These are phyloP conservation scores for Leccinellum albellum DNA, from an alignment of 768 basidiomycete genomes.

Conservation along the genomic window DNA sequence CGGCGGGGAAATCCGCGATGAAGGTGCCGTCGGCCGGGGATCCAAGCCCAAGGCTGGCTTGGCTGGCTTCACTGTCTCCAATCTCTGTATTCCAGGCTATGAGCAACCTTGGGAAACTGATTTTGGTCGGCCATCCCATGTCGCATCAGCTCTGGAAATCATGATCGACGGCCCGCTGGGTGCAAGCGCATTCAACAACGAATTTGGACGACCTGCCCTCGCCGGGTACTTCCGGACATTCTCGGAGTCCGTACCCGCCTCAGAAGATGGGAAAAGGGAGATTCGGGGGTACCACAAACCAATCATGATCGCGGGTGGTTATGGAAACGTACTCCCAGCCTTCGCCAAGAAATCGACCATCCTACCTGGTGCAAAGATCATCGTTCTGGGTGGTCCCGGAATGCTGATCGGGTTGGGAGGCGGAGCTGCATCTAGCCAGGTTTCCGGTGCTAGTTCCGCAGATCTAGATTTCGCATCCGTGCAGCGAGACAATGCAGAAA, in stretches of 20 bases:
- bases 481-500: slow-evolving; percentile 96
- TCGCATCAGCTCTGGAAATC: slow-evolving; percentile 91
- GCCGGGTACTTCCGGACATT: slow-evolving; percentile 96
- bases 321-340: slow-evolving; percentile 85
- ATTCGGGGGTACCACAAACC: slow-evolving; percentile 98
- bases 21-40: slow-evolving; percentile 92
- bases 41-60: slow-evolving; percentile 97
- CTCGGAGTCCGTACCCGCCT: slow-evolving; percentile 65
- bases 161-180: slow-evolving; percentile 97
- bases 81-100: slow-evolving; percentile 88
- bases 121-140: slow-evolving; percentile 85
- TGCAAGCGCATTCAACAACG: slow-evolving; percentile 95
- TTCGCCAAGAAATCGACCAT: slow-evolving; percentile 81
- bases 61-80: slow-evolving; percentile 88
- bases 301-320: slow-evolving; percentile 98
- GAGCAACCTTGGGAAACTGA: slow-evolving; percentile 95
- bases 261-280: slow-evolving; percentile 49
- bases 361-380: slow-evolving; percentile 75
- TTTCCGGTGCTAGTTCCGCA: slow-evolving; percentile 84
- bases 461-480: slow-evolving; percentile 97
- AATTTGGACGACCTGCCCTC: slow-evolving; percentile 92
- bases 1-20: slow-evolving; percentile 97
- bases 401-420: slow-evolving; percentile 96
- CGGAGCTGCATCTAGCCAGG: slow-evolving; percentile 93
- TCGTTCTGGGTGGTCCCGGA: slow-evolving; percentile 94